Evolutionary conservation across 805 yeast genomes (phyloP).

Genomic region (Metschnikowia baotianmanensis): DNA sequence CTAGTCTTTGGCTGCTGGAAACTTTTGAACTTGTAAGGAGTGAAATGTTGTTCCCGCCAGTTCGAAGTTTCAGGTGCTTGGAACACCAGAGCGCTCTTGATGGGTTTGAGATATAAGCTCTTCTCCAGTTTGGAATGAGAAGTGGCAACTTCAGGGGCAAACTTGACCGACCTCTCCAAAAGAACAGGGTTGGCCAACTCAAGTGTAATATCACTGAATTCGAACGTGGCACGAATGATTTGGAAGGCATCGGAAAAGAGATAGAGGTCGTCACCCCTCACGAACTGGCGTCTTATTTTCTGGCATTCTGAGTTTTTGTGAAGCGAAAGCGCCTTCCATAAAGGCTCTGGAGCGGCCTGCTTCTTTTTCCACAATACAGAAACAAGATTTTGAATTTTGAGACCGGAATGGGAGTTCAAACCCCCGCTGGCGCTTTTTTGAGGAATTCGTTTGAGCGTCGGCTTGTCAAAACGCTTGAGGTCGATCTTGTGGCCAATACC

Average conservation of each 20-base stretch:
- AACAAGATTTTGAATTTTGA: background rate
- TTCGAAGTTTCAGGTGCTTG: background rate
- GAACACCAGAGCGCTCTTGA: background rate
- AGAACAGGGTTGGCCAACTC: background rate
- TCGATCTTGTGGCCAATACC: too few relatives aligned
- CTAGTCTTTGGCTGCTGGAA: background rate
- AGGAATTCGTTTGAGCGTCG: too few relatives aligned
- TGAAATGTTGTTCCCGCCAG: background rate
- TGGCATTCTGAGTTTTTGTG: background rate
- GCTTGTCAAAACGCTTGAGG: too few relatives aligned
- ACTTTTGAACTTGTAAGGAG: background rate
- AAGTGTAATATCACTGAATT: background rate
- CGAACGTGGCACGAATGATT: background rate
- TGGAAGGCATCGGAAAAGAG: slow-evolving; percentile 1
- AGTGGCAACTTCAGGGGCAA: too few relatives aligned
- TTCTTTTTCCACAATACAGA: background rate
- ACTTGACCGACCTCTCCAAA: background rate
- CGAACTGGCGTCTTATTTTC: background rate
- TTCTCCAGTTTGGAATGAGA: too few relatives aligned
- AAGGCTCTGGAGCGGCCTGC: background rate
- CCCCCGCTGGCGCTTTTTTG: too few relatives aligned
- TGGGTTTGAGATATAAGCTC: background rate
- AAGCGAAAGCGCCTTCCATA: slow-evolving; percentile 1
- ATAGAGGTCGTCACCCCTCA: background rate
- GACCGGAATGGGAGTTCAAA: too few relatives aligned